These are phyloP conservation scores for Lactarius hengduanensis DNA, from an alignment of 768 basidiomycete genomes.

Conservation along the genomic window DNA sequence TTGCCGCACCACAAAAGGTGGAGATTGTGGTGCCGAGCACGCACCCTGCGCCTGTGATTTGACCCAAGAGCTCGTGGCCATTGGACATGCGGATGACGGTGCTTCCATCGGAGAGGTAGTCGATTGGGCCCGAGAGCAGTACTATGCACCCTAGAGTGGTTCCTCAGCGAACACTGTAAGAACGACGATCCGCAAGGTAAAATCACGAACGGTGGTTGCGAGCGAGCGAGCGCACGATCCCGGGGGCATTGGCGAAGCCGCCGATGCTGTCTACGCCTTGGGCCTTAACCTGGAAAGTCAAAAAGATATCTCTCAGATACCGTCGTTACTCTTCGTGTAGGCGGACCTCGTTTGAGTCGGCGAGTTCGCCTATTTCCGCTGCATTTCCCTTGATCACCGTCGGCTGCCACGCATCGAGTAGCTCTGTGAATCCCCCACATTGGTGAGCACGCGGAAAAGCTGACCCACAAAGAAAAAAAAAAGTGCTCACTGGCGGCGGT, in stretches of 20 bases:
- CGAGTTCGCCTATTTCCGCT: constrained; percentile 78
- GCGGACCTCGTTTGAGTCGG: constrained; percentile 70
- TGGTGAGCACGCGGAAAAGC: neutral
- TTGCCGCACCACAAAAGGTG: constrained; percentile 73
- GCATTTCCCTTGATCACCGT: constrained; percentile 95
- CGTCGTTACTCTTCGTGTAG: neutral
- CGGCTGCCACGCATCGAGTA: constrained; percentile 77
- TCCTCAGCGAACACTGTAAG: neutral
- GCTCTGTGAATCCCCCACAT: constrained; percentile 40
- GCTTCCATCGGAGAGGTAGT: constrained; percentile 83
- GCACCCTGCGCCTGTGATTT: constrained; percentile 91
- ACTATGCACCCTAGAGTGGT: constrained; percentile 66
- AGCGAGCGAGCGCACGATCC: constrained; percentile 68
- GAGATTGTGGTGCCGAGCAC: constrained; percentile 77
- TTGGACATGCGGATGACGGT: constrained; percentile 69
- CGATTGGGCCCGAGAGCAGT: constrained; percentile 73
- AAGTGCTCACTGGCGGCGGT: constrained; percentile 51
- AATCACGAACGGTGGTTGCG: constrained; percentile 63
- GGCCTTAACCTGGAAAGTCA: constrained; percentile 55
- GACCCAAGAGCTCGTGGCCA: constrained; percentile 68
- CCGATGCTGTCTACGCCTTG: constrained; percentile 87
- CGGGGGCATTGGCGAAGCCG: constrained; percentile 72
- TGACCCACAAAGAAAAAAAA: neutral
- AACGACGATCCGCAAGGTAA: neutral
- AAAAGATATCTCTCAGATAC: neutral